Conservation (phyloP, 139 green algal species). For the Ettlia oleoabundans region DNA sequence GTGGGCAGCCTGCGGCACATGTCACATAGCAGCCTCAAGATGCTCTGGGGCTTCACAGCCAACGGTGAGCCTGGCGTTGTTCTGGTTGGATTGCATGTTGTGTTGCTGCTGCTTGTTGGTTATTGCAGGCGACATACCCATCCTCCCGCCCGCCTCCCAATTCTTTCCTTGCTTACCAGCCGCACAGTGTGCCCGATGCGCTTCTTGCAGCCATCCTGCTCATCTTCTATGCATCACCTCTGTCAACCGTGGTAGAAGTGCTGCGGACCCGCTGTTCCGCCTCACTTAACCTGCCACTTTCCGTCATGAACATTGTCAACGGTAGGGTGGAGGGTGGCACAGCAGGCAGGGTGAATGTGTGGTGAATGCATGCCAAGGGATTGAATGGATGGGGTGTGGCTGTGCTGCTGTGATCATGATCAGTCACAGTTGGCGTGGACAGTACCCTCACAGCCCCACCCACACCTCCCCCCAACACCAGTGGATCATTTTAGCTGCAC, state of each 20-base stretch:
- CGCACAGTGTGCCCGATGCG: background rate
- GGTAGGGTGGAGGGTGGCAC: too few relatives aligned
- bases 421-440: background rate
- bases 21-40: conserved; percentile 21
- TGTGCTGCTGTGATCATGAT: background rate
- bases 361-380: too few relatives aligned
- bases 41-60: conserved; percentile 49
- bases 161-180: too few relatives aligned
- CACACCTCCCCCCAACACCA: too few relatives aligned
- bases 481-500: too few relatives aligned
- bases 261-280: conserved; percentile 60
- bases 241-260: conserved; percentile 63
- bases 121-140: background rate
- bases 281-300: conserved; percentile 65
- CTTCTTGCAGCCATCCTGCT: conserved; percentile 49
- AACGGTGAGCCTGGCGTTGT: too few relatives aligned
- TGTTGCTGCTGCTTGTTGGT: background rate
- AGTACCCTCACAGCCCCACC: background rate
- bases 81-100: too few relatives aligned
- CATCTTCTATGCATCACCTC: conserved; percentile 70
- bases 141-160: background rate
- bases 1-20: conserved; percentile 36
- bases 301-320: conserved; percentile 68
- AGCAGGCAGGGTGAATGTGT: too few relatives aligned
- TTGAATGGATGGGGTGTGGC: too few relatives aligned